Evolutionary conservation across 192 early-diverging fungal species (phyloP), one percentile per base, ranked within the genome.

Genomic region (Rhizophagus prolifer): DNA sequence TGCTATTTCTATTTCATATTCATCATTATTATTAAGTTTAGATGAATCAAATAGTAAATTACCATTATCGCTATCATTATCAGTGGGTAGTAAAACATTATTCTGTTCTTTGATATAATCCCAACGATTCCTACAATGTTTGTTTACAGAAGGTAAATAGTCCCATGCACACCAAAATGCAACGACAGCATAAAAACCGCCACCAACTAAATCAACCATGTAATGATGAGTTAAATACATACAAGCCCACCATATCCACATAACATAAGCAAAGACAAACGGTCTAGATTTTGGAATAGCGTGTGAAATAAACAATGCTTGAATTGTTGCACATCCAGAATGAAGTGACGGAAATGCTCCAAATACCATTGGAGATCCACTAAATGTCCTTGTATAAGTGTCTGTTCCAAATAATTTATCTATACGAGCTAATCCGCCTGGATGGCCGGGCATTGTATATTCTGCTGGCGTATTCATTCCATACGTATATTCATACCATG

Each of bases 231-330:
- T 87, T 9, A 92, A 80, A 78, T 93, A 93, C 88, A 92, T 92
- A 75, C 91, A 92, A 0, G 90, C 88, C 91, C 89, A 91, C 92
- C 92, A 93, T 77, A 92, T 89, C 91, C 91, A 91, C 68, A 88
- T 82, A 13, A 89, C 85, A 81, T 93, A 92, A 25, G 77, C 70
- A 28, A 87, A 69, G 9, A 76, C 80, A 21, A 88, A 80, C 9
- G 84, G 81, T 34, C 82, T 79, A 25, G 84, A 69, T 41, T 81
- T 82, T 4, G 88, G 88, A 72, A 81, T 74, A 44, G 86, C 64
- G 44, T 79, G 84, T 41, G 84, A 77, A 31, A 90, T 62, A 78
- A 93, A 93, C 38, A 91, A 77, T 64, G 86, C 86, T 38, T 90
- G 82, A 13, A 91, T 84, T 19, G 87, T 86, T 7, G 92, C 92